Evolutionary conservation across 176 grass and related monocot genomes (phyloP), one percentile per base, ranked within the genome.

Genomic region (Leersia perrieri): DNA sequence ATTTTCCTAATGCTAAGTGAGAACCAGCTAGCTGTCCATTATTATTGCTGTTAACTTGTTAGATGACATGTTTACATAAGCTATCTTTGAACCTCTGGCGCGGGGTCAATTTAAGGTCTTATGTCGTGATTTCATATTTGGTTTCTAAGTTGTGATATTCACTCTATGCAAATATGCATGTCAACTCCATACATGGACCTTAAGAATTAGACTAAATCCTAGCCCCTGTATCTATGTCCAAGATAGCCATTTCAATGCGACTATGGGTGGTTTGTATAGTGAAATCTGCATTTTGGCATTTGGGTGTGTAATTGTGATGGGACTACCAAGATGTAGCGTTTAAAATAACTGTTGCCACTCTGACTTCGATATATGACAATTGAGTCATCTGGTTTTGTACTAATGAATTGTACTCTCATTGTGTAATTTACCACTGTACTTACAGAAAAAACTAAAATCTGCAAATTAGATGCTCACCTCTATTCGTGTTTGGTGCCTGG

Each of bases 261-360:
- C 23, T 22, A 70, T 80, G 79, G 15, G 28, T 80, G 2, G 10
- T 80, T 33, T 80, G 10, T 55, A 80, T 47, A 45, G 36, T 68
- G 57, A 69, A 85, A 31, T 42, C 20, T 53, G 12, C 31, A 55
- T 57, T 32, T 32, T 78, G 10, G 14, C 39, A 7, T 41, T 41
- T 41, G 5, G 39, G 9, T 25, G 4, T 53, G 4, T n/a, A 61
- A 27, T 34, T 75, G n/a, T 7, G 63, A 63, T 10, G 41, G 14
- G n/a, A n/a, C n/a, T n/a, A 44, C 40, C 31, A 11, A 4, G 2
- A 75, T 5, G 35, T 29, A 74, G 31, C 12, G 35, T 3, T 41
- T 41, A 41, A 41, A 41, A 0, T 74, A 57, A 12, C 16, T 30
- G 22, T 26, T 30, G 2, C 26, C 9, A 63, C 33, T 18, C 47